Evolutionary conservation across 1,284 basidiomycete species (phyloP).

Genomic region (Mixia osmundae): DNA sequence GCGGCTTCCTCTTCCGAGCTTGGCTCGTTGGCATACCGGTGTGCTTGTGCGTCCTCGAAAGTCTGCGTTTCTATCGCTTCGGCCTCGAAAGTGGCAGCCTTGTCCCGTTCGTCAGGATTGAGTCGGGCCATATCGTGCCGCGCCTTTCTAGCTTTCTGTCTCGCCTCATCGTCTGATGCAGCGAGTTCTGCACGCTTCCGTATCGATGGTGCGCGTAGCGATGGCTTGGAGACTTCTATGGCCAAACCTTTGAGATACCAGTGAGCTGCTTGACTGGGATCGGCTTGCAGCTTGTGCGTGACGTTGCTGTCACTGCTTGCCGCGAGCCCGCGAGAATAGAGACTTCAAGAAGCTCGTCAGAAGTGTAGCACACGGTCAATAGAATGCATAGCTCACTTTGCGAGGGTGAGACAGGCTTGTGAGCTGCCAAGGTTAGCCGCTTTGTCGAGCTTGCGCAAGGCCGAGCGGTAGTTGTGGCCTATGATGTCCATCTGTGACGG

Average conservation of each 20-base stretch:
- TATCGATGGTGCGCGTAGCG: not conserved
- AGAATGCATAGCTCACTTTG: too few relatives aligned
- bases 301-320: too few relatives aligned
- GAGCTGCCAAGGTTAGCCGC: conserved; percentile 9
- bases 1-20: not conserved
- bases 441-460: conserved; percentile 5
- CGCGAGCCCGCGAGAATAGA: too few relatives aligned
- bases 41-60: not conserved
- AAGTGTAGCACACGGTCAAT: too few relatives aligned
- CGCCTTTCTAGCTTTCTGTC: too few relatives aligned
- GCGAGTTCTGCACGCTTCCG: too few relatives aligned
- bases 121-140: too few relatives aligned
- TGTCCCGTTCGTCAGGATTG: too few relatives aligned
- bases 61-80: too few relatives aligned
- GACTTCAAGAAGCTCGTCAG: too few relatives aligned
- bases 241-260: not conserved
- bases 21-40: not conserved
- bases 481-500: conserved; percentile 13
- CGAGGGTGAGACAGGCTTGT: conserved; percentile 12
- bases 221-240: not conserved
- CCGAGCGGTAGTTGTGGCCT: conserved; percentile 7
- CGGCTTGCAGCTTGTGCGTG: not conserved
- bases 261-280: not conserved
- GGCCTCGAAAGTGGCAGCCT: too few relatives aligned
- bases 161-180: too few relatives aligned